These are phyloP conservation scores for Dothistroma pini DNA, from an alignment of 2,329 filamentous ascomycete genomes.

Conservation along the genomic window DNA sequence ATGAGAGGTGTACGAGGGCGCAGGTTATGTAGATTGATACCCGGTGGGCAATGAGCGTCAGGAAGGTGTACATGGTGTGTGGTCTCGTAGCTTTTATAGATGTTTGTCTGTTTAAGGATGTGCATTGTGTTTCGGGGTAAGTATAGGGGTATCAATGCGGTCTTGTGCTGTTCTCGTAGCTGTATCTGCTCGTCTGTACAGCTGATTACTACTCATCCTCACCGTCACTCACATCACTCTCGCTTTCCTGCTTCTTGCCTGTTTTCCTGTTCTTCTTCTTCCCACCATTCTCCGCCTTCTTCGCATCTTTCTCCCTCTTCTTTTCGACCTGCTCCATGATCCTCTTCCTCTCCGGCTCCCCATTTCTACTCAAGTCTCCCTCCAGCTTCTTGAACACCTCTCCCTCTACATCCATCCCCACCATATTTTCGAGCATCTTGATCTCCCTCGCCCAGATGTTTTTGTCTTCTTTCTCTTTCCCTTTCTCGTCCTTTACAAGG, in stretches of 20 bases:
- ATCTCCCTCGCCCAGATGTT: slow-evolving; percentile 89
- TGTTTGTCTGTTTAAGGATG: too few relatives aligned
- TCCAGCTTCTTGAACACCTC: slow-evolving; percentile 68
- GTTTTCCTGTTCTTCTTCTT: slow-evolving; percentile 35
- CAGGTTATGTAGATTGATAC: slow-evolving; percentile 21
- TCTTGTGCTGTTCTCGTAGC: neutral
- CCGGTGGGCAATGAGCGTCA: too few relatives aligned
- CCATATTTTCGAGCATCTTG: slow-evolving; percentile 83
- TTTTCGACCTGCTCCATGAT: slow-evolving; percentile 76
- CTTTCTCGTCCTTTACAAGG: slow-evolving; percentile 37
- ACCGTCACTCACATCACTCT: slow-evolving; percentile 38
- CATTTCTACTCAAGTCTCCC: slow-evolving; percentile 61
- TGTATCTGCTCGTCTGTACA: neutral
- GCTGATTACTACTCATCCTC: slow-evolving; percentile 5
- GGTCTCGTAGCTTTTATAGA: too few relatives aligned
- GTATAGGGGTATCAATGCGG: neutral
- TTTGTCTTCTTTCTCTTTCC: slow-evolving; percentile 66
- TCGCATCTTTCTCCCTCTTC: slow-evolving; percentile 60
- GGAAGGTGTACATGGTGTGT: too few relatives aligned
- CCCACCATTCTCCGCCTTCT: slow-evolving; percentile 40
- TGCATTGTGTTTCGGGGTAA: neutral
- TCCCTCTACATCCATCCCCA: slow-evolving; percentile 76
- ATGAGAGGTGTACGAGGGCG: slow-evolving; percentile 58
- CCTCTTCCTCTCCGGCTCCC: slow-evolving; percentile 67
- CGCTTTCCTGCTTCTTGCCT: slow-evolving; percentile 38